phyloP scores from a whole-genome alignment of 805 yeast species.

The Candida maesae region DNA sequence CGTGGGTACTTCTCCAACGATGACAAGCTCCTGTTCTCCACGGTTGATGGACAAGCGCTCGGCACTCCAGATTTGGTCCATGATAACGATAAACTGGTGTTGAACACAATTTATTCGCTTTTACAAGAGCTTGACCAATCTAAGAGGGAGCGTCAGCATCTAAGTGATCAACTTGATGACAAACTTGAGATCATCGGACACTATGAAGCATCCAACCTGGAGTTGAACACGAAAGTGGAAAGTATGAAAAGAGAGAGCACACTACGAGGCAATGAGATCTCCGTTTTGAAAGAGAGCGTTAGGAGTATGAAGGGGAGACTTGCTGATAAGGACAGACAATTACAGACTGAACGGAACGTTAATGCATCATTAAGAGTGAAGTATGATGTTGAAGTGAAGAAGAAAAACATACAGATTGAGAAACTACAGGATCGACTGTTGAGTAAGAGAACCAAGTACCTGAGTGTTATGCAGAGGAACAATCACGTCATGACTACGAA shows the following conservation, averaged over 20 bases:
- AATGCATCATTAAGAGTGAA: conserved; percentile 15
- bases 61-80: not conserved
- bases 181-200: conserved; percentile 14
- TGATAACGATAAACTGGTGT: conserved; percentile 8
- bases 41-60: conserved; percentile 2
- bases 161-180: conserved; percentile 11
- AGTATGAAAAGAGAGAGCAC: not conserved
- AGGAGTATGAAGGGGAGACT: conserved; percentile 1
- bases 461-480: conserved; percentile 6
- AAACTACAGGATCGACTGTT: conserved; percentile 18
- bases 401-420: conserved; percentile 14
- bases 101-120: conserved; percentile 18
- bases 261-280: conserved; percentile 3
- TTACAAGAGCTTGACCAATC: conserved; percentile 14
- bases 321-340: conserved; percentile 4
- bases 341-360: conserved; percentile 8
- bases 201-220: conserved; percentile 7
- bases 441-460: conserved; percentile 10
- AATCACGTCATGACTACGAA: conserved; percentile 1
- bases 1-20: conserved; percentile 15
- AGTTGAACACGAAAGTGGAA: conserved; percentile 1
- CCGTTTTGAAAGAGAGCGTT: not conserved
- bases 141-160: conserved; percentile 6
- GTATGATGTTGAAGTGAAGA: conserved; percentile 22
- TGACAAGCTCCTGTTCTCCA: conserved; percentile 7